phyloP scores from a whole-genome alignment of 129 eudicot species.

The Tanacetum coccineum region DNA sequence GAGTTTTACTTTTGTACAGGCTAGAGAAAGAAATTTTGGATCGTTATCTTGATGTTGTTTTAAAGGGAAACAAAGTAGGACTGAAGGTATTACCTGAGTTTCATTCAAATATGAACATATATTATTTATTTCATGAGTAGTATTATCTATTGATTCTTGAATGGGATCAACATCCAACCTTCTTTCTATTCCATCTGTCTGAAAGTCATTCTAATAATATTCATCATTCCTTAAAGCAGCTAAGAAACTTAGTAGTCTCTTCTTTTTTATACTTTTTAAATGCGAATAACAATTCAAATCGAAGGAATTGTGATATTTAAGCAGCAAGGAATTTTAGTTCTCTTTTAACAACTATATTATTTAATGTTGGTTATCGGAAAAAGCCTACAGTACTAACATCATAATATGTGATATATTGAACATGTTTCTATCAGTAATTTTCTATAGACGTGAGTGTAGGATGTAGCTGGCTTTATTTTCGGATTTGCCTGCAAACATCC shows the following conservation, averaged over 20 bases:
- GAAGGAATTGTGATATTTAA: background rate
- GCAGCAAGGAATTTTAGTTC: background rate
- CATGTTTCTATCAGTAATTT: constrained; percentile 6
- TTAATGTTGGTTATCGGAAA: too few species aligned
- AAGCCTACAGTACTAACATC: too few species aligned
- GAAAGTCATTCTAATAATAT: constrained; percentile 1
- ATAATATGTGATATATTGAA: too few species aligned
- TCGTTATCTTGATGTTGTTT: constrained; percentile 90
- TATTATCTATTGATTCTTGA: constrained; percentile 12
- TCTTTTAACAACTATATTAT: too few species aligned
- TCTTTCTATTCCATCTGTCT: constrained; percentile 1
- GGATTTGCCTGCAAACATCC: constrained; percentile 1
- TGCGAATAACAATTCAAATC: background rate
- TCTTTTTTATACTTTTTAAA: background rate
- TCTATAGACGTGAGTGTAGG: constrained; percentile 4
- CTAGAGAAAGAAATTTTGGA: constrained; percentile 94
- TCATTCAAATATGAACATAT: background rate
- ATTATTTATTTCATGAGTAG: background rate
- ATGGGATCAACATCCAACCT: background rate
- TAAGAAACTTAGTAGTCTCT: background rate
- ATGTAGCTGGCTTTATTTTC: background rate
- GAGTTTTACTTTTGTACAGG: constrained; percentile 37
- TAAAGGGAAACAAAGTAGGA: constrained; percentile 96
- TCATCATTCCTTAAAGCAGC: background rate
- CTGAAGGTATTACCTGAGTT: constrained; percentile 58